phyloP scores from a whole-genome alignment of 2,329 filamentous ascomycete genomes.

The Gyromitra esculenta region DNA sequence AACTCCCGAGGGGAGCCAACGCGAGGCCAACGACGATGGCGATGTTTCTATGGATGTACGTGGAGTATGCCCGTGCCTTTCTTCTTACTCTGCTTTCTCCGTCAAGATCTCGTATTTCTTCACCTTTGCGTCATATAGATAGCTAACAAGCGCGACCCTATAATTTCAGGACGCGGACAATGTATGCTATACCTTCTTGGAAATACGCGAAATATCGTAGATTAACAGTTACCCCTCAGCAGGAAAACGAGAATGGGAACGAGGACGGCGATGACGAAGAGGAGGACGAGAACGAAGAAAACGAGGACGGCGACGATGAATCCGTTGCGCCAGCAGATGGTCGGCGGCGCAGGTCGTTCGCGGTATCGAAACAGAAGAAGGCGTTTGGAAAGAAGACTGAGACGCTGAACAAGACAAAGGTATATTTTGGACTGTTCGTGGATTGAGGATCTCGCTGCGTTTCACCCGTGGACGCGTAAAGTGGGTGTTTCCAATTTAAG shows the following conservation, averaged over 20 bases:
- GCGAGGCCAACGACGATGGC: conserved; percentile 54
- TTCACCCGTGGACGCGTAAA: conserved; percentile 44
- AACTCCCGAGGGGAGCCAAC: conserved; percentile 40
- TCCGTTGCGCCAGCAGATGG: conserved; percentile 70
- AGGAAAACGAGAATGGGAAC: conserved; percentile 43
- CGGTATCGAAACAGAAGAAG: conserved; percentile 86
- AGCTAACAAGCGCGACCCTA: conserved; percentile 48
- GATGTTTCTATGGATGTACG: conserved; percentile 58
- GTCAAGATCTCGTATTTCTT: conserved; percentile 22
- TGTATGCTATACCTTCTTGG: conserved; percentile 39
- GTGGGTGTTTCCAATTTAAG: conserved; percentile 19
- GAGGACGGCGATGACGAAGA: conserved; percentile 40
- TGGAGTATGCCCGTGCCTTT: conserved; percentile 35
- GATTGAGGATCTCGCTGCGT: conserved; percentile 50
- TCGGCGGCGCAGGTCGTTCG: conserved; percentile 84
- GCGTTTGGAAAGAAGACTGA: conserved; percentile 97
- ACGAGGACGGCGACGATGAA: conserved; percentile 70
- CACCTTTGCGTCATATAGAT: conserved; percentile 37
- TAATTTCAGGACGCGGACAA: conserved; percentile 53
- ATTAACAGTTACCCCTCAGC: conserved; percentile 29
- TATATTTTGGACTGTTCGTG: conserved; percentile 61
- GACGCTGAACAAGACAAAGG: conserved; percentile 89
- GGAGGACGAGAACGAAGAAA: conserved; percentile 55
- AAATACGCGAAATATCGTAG: not conserved
- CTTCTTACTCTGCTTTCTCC: conserved; percentile 10